phyloP scores from a whole-genome alignment of 208 protist genomes.

The Naegleria fowleri region DNA sequence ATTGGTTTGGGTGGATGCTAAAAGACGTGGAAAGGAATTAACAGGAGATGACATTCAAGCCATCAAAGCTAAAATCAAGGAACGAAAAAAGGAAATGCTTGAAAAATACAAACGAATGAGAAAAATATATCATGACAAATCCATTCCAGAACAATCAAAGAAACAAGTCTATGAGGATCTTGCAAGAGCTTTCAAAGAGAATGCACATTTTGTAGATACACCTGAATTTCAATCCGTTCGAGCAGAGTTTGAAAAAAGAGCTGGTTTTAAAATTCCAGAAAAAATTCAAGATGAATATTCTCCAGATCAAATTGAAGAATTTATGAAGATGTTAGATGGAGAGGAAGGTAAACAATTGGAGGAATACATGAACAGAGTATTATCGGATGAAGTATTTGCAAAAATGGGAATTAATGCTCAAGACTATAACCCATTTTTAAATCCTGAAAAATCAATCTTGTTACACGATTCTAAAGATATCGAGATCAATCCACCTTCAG shows the following conservation, averaged over 20 bases:
- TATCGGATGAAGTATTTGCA: not conserved
- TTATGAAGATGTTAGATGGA: slow-evolving; percentile 14
- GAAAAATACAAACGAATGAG: not conserved
- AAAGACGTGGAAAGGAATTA: not conserved
- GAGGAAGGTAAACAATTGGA: not conserved
- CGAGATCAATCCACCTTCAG: not conserved
- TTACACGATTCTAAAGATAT: not conserved
- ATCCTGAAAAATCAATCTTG: not conserved
- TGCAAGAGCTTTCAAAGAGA: not conserved
- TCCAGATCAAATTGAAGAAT: not conserved
- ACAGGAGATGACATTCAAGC: not conserved
- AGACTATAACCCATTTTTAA: not conserved
- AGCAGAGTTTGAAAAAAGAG: not conserved
- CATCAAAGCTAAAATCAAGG: not conserved
- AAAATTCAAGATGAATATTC: not conserved
- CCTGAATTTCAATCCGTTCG: not conserved
- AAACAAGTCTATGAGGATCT: not conserved
- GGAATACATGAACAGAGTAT: not conserved
- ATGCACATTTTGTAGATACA: not conserved
- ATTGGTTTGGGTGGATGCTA: not conserved
- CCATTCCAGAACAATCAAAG: not conserved
- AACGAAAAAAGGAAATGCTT: not conserved
- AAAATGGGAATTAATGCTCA: not conserved
- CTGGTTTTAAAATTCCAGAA: not conserved
- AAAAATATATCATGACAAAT: not conserved